Conservation (phyloP, 116 monocot genomes). For the Thalassia testudinum region DNA sequence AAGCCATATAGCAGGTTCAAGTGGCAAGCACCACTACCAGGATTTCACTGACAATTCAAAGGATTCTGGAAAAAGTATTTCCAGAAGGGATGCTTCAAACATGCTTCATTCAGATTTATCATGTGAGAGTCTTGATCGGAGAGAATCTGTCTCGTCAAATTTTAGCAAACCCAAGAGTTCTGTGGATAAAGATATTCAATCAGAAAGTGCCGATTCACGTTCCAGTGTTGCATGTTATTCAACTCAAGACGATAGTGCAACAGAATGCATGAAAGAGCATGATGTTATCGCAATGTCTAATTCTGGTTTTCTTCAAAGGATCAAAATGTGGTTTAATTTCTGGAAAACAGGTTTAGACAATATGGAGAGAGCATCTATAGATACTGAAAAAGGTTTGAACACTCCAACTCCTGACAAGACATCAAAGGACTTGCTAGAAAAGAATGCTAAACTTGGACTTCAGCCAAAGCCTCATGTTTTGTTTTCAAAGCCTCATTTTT, state of each 20-base stretch:
- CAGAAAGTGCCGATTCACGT: no score
- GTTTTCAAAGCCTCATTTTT: slow-evolving; percentile 51
- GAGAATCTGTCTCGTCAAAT: no score
- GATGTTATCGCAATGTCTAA: neutral
- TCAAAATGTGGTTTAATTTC: slow-evolving; percentile 1
- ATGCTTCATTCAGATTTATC: no score
- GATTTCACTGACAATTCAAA: neutral
- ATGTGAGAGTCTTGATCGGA: no score
- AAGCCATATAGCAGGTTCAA: neutral
- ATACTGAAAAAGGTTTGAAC: neutral
- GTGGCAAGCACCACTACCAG: neutral
- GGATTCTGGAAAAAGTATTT: neutral
- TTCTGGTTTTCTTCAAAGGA: neutral
- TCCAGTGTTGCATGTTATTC: no score
- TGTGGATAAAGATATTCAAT: no score
- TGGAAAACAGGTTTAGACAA: neutral
- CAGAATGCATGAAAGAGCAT: no score
- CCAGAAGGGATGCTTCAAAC: no score
- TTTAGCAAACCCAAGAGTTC: no score
- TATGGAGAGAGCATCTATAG: neutral
- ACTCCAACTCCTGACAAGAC: neutral
- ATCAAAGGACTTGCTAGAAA: neutral
- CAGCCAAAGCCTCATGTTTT: slow-evolving; percentile 29
- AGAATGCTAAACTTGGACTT: neutral
- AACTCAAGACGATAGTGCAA: no score